Conservation (phyloP, 2,329 filamentous ascomycete genomes). For the Xylariaceae sp. region DNA sequence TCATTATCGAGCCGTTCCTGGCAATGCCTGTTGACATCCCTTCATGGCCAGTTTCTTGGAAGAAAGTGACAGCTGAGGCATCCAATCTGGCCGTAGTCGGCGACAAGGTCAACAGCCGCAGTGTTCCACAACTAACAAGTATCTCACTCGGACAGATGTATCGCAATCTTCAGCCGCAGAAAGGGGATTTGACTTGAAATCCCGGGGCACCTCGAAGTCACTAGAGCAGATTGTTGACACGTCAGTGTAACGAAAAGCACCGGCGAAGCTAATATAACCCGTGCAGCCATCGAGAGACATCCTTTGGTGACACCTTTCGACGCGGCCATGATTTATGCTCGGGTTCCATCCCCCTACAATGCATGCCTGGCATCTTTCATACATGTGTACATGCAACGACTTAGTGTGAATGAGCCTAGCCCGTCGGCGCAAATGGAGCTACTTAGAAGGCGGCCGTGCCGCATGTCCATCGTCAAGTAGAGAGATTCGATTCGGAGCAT, state of each 20-base stretch:
- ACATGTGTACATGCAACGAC: too few species aligned
- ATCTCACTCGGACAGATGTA: neutral
- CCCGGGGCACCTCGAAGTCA: neutral
- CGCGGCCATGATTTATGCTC: neutral
- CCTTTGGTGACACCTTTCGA: neutral
- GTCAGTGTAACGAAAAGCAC: constrained; percentile 1
- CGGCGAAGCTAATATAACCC: constrained; percentile 3
- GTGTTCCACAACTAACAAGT: too few species aligned
- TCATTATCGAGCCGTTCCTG: neutral
- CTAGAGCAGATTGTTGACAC: neutral
- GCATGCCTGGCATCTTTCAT: too few species aligned
- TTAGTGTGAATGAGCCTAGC: too few species aligned
- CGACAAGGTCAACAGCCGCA: neutral
- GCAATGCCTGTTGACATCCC: neutral
- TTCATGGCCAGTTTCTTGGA: neutral
- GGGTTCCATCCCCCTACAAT: too few species aligned
- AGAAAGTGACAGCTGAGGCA: neutral
- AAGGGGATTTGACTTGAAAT: neutral
- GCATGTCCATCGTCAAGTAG: too few species aligned
- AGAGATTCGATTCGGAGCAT: too few species aligned
- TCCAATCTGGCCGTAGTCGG: neutral
- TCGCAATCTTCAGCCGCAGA: neutral
- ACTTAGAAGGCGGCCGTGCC: too few species aligned
- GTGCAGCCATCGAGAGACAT: neutral
- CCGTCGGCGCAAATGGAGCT: too few species aligned